Base-by-base conservation (phyloP, 441 rosid genomes). In the Biscutella auriculata region DNA sequence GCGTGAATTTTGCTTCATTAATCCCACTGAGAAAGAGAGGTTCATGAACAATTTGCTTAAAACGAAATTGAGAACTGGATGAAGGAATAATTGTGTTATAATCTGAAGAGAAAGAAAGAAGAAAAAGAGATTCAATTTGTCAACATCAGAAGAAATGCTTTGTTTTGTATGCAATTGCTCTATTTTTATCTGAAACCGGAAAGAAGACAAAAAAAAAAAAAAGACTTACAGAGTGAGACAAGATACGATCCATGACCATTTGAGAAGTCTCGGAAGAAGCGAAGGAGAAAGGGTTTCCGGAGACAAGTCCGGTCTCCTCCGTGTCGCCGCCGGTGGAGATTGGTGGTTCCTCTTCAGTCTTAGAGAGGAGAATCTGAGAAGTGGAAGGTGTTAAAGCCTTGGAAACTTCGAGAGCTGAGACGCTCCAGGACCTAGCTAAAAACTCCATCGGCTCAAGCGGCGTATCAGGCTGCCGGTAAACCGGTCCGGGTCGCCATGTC, bases 401-500 rank as follows among this genome's bases (percentile, higher is more conserved):
- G 3, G 95, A 84, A 48, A 89, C 83, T 52, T 86, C 84, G 6
- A 69, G 67, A n/a, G 97, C 87, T 11, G 95, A 89, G 11, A 84
- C 63, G 42, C 97, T 89, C 93, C 97, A 89, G 0, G 97, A 82
- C 8, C 93, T 88, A 17, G 97, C 81, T 6, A 89, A 81, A 53
- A 82, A 89, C 76, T 89, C 95, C 95, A 89, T 89, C 25, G 97
- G 87, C 53, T 82, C 88, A 2, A 62, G 57, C 0, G 93, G 95
- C 0, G 91, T 81, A 64, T 86, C 93, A 71, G 97, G 95, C 32
- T 85, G 97, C 36, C 84, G 67, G 77, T 63, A 82, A 10, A 59
- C 42, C 25, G 76, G 57, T 68, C 81, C 90, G 47, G 74, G 69
- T 19, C 85, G 62, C 89, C 90, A 86, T 9, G 69, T 69, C 19